These are phyloP conservation scores for Cyclotella baltica DNA, from an alignment of 108 stramenopile species.

Conservation along the genomic window DNA sequence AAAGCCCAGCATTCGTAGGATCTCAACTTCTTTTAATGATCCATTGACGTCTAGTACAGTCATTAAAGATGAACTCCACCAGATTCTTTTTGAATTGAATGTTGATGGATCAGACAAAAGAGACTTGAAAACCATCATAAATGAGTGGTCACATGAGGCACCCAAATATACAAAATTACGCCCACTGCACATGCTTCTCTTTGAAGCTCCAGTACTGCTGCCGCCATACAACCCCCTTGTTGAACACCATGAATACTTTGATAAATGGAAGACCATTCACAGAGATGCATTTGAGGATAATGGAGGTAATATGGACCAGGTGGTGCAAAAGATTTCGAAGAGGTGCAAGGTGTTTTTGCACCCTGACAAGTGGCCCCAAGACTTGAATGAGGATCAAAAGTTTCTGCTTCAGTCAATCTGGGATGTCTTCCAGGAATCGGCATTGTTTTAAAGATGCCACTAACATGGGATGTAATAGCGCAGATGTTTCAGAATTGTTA, in stretches of 20 bases:
- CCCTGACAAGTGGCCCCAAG: too few species aligned
- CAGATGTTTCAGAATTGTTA: too few species aligned
- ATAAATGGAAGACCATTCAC: constrained; percentile 47
- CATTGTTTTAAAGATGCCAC: too few species aligned
- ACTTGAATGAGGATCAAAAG: too few species aligned
- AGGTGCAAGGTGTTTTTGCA: constrained; percentile 49
- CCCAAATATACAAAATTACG: constrained; percentile 16
- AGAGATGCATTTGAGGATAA: constrained; percentile 34
- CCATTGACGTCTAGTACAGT: background rate
- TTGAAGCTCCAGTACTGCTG: constrained; percentile 23
- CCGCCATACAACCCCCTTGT: constrained; percentile 35
- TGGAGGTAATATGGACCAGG: constrained; percentile 30
- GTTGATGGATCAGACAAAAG: background rate
- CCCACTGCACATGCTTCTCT: constrained; percentile 37
- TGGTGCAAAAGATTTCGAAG: constrained; percentile 32
- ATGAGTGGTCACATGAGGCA: constrained; percentile 37
- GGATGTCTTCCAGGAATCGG: too few species aligned
- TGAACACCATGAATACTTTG: constrained; percentile 54
- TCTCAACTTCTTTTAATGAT: background rate
- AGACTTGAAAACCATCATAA: constrained; percentile 11
- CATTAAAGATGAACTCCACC: background rate
- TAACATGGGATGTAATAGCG: too few species aligned
- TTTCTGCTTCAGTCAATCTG: too few species aligned
- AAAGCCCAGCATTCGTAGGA: too few species aligned
- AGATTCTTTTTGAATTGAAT: background rate